Evolutionary conservation across 1,139 yeast species (phyloP), one percentile per base, ranked within the genome.

Genomic region (Pichia terricola): DNA sequence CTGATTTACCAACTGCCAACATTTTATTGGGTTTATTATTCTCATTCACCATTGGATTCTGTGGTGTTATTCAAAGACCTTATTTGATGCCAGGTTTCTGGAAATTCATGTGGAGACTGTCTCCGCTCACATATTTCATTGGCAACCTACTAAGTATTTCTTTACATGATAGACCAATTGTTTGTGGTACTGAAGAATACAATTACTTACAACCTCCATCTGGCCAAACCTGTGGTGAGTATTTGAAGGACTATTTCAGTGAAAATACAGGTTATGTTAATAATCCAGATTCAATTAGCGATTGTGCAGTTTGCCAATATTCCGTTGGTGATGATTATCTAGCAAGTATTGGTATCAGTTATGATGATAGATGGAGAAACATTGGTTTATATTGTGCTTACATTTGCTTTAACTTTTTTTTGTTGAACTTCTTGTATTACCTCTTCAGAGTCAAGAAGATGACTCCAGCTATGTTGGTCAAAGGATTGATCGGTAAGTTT

Each of bases 51-150:
- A 66, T 79, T 47, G 65, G 72, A 6, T 77, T 78, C 62, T 72
- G 79, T 55, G 86, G 86, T 58, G 79, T 79, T 50, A 72, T 77
- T 41, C 83, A 77, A 57, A 80, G 81, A 6, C 65, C 63, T 7
- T 41, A 53, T 1, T 63, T 72, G 40, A 70, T 79, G 77, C 83
- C 82, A 7, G 80, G 81, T 1, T 81, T 83, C 62, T 81, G 81
- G 81, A 47, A 45, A 32, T 85, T 82, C 65, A 79, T 82, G 84
- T 75, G 79, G 67, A 73, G 79, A 55, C 70, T 73, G 2, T 75
- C 83, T 6, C 89, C 91, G 26, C 73, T 76, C 59, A 78, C 86
- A 1, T 82, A 81, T 54, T 67, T 77, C 53, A 69, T 81, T 48
- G 77, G 75, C 42, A 79, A 78, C 38, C 61, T 80, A 55, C 64